These are phyloP conservation scores for Mycena kentingensis DNA, from an alignment of 768 basidiomycete genomes.

Conservation along the genomic window DNA sequence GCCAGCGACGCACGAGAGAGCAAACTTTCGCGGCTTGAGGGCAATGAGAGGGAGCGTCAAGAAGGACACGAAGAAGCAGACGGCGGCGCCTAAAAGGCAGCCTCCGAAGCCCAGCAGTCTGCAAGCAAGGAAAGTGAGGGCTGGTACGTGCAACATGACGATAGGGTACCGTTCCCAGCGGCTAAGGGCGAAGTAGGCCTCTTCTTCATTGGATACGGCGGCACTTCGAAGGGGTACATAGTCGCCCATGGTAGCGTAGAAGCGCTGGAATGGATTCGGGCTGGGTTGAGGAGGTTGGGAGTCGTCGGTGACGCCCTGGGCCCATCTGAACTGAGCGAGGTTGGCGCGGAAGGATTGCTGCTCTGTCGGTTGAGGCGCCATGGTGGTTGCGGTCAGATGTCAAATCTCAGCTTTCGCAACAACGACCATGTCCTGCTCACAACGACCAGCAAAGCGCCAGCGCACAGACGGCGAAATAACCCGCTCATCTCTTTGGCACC, in stretches of 20 bases:
- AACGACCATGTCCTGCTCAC: no score
- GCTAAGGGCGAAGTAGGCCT: constrained; percentile 90
- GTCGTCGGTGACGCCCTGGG: constrained; percentile 70
- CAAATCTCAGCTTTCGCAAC: no score
- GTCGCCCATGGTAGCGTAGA: constrained; percentile 83
- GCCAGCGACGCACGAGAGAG: constrained; percentile 76
- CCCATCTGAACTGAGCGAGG: constrained; percentile 88
- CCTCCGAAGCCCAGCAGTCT: constrained; percentile 90
- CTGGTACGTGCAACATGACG: constrained; percentile 21
- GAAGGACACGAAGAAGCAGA: constrained; percentile 93
- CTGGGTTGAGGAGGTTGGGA: constrained; percentile 49
- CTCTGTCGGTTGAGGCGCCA: constrained; percentile 23
- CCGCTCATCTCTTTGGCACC: constrained; percentile 27
- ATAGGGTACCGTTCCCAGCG: constrained; percentile 95
- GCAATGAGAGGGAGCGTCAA: constrained; percentile 65
- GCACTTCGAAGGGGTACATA: constrained; percentile 86
- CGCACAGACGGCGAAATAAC: not conserved
- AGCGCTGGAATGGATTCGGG: constrained; percentile 65
- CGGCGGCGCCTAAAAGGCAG: constrained; percentile 85
- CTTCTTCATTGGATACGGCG: constrained; percentile 89
- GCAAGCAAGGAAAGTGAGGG: not conserved
- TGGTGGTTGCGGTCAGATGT: no score
- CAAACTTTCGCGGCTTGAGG: constrained; percentile 85
- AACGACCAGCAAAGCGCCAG: constrained; percentile 7
- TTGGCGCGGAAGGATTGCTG: constrained; percentile 76